Conservation (phyloP, 768 basidiomycete species). For the Coprinellus micaceus region DNA sequence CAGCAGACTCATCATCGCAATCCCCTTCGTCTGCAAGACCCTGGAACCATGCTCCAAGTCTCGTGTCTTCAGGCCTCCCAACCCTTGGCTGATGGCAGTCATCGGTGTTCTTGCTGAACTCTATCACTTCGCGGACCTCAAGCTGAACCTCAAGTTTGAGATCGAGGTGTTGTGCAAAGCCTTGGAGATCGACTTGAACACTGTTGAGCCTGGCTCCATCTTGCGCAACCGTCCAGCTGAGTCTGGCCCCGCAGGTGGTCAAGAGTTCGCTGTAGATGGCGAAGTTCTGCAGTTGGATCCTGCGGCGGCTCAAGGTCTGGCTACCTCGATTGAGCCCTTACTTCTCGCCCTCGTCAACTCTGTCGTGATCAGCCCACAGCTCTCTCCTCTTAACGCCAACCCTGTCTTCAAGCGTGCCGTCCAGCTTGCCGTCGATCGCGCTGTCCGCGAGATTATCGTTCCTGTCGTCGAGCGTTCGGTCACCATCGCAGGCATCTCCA, state of each 20-base stretch:
- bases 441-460: constrained; percentile 95
- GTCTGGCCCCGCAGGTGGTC: constrained; percentile 55
- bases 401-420: constrained; percentile 87
- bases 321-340: constrained; percentile 79
- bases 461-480: constrained; percentile 98
- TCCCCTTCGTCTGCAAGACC: constrained; percentile 97
- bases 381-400: constrained; percentile 71
- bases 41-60: constrained; percentile 88
- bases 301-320: constrained; percentile 47
- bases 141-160: constrained; percentile 96
- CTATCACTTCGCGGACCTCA: constrained; percentile 96
- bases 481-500: constrained; percentile 97
- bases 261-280: constrained; percentile 80
- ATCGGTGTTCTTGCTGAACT: constrained; percentile 88
- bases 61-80: constrained; percentile 90
- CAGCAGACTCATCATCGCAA: constrained; percentile 86
- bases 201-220: constrained; percentile 79
- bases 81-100: constrained; percentile 98
- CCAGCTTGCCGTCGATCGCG: constrained; percentile 85
- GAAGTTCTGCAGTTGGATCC: constrained; percentile 71
- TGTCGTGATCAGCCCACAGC: constrained; percentile 75
- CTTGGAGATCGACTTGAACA: constrained; percentile 81
- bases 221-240: constrained; percentile 75
- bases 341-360: constrained; percentile 64
- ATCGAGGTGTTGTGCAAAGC: constrained; percentile 95